Conservation (phyloP, 371 early-diverging fungal species). For the Haplosporangium sp. region DNA sequence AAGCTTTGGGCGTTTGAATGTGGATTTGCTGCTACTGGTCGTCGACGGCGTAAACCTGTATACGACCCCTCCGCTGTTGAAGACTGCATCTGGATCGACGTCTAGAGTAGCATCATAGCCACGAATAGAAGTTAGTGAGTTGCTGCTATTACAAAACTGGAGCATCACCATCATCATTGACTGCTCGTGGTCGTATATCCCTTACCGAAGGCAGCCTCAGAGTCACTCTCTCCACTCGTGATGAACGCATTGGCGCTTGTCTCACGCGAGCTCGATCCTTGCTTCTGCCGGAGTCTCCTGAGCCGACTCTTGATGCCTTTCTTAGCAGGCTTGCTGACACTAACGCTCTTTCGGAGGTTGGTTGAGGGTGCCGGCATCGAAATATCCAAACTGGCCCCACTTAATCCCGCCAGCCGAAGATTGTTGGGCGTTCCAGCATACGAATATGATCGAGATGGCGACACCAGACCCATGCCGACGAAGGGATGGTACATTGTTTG, state of each 20-base stretch:
- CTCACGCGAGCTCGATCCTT: constrained; percentile 24
- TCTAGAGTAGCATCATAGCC: constrained; percentile 3
- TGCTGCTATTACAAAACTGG: not conserved
- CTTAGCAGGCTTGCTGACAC: constrained; percentile 25
- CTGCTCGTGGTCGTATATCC: not conserved
- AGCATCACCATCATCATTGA: not conserved
- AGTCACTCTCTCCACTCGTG: constrained; percentile 52
- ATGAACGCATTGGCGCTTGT: constrained; percentile 19
- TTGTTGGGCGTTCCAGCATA: constrained; percentile 1
- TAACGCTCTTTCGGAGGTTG: constrained; percentile 16
- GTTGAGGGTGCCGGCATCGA: not conserved
- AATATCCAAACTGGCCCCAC: not conserved
- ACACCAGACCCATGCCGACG: constrained; percentile 3
- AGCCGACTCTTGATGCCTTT: constrained; percentile 44
- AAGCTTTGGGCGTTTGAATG: constrained; percentile 8
- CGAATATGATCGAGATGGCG: constrained; percentile 22
- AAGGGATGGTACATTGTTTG: constrained; percentile 15
- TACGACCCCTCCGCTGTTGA: constrained; percentile 34
- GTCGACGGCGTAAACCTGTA: constrained; percentile 7
- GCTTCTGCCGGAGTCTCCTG: constrained; percentile 35
- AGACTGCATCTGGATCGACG: constrained; percentile 17
- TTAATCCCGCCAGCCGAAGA: constrained; percentile 1
- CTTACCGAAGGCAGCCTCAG: constrained; percentile 43
- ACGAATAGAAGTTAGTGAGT: not conserved
- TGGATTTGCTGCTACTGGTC: constrained; percentile 5